Evolutionary conservation across 2,329 filamentous ascomycete species (phyloP), one percentile per base, ranked within the genome.

Genomic region (Cytospora chrysosperma): DNA sequence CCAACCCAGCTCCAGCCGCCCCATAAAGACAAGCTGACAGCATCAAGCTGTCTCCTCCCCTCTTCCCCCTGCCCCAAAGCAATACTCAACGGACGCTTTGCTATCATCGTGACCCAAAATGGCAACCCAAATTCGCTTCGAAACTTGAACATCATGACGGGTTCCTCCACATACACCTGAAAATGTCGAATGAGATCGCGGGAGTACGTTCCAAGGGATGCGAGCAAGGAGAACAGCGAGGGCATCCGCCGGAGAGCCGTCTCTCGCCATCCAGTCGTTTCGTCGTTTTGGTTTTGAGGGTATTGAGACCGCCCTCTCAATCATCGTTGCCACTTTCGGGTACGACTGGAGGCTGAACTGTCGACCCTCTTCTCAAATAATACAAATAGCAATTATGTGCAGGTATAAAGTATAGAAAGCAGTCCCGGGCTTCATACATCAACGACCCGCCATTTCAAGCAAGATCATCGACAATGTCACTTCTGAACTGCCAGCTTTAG

Each of bases 331-430:
- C 26, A 28, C 30, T 37, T n/a, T n/a, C 17, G 24, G 5, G 57
- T 40, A 6, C 26, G 57, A 40, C 57, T 40, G 47, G 49, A 34
- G 49, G 24, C 49, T 26, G 32, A 21, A 27, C 54, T 34, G 56
- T 51, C 37, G 55, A 40, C 50, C 37, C 59, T 43, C 54, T 62
- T 65, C 56, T 61, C 56, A 62, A 62, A 59, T 55, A 59, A 62
- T 60, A 59, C 61, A 61, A 62, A 64, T 66, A 66, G 64, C 62
- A 59, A 66, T 66, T 66, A 66, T 66, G 64, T 64, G 59, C 64
- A 66, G 30, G 27, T 59, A 59, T 56, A 61, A 64, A 47, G 50
- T 55, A 56, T 64, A 50, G 49, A 56, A 24, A 24, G 61, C 51
- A 58, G 49, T 47, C 13, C 58, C 52, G 52, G 37, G 56, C 52